phyloP scores from a whole-genome alignment of 768 basidiomycete species.

The Candolleomyces aberdarensis region DNA sequence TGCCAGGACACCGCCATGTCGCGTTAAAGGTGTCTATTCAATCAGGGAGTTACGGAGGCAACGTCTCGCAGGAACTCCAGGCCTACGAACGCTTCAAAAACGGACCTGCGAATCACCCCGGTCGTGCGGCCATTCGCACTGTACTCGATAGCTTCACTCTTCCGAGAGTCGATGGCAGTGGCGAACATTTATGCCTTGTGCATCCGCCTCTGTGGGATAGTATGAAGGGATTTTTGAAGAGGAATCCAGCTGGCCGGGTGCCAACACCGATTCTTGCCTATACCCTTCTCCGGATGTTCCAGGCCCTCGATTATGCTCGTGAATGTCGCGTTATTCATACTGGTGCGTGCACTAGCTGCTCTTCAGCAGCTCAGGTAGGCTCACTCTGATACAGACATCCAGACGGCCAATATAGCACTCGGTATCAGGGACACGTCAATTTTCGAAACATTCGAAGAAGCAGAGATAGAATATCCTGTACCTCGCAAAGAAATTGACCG shows the following conservation, averaged over 20 bases:
- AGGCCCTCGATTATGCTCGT: constrained; percentile 12
- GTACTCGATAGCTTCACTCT: neutral
- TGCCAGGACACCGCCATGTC: constrained; percentile 11
- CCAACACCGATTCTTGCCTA: neutral
- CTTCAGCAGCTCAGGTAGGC: neutral
- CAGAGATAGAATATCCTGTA: constrained; percentile 9
- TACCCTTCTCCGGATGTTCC: constrained; percentile 7
- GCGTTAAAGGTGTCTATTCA: constrained; percentile 12
- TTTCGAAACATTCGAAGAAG: constrained; percentile 12
- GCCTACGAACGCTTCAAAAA: neutral
- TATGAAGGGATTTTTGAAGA: constrained; percentile 5
- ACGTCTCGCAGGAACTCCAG: neutral
- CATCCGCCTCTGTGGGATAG: constrained; percentile 8
- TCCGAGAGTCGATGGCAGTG: neutral
- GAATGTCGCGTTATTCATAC: constrained; percentile 16
- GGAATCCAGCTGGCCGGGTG: neutral
- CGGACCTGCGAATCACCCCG: neutral
- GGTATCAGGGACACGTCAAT: neutral
- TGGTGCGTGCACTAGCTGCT: constrained; percentile 3
- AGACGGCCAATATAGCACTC: constrained; percentile 12
- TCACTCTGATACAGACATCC: constrained; percentile 11
- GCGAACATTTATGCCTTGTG: neutral
- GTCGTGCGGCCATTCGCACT: neutral
- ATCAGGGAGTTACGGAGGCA: constrained; percentile 4
- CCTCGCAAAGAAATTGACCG: constrained; percentile 14